A percentile compares a stretch with the other conserved stretches of the same genome.
Evolutionary conservation across 2,329 filamentous ascomycete genomes (phyloP).

Genomic region (Basipetospora sp.): DNA sequence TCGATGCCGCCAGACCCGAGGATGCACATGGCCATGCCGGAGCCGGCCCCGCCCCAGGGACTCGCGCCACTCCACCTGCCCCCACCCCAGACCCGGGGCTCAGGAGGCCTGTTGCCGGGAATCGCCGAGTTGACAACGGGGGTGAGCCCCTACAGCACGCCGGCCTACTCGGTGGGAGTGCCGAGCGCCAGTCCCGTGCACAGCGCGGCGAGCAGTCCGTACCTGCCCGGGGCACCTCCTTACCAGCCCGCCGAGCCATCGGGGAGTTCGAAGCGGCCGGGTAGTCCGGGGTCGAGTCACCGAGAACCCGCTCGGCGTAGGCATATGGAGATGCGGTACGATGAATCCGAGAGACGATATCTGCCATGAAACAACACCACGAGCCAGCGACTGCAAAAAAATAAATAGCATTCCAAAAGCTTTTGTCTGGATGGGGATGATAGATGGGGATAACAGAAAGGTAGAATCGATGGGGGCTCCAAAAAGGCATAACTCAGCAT

Average conservation of each 20-base stretch:
- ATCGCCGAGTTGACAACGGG: constrained; percentile 51
- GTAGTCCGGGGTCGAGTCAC: constrained; percentile 30
- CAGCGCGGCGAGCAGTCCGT: constrained; percentile 27
- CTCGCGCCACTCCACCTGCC: constrained; percentile 8
- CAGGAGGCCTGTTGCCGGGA: constrained; percentile 40
- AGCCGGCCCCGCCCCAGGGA: constrained; percentile 5
- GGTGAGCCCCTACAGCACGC: constrained; percentile 45
- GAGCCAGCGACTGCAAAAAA: no score
- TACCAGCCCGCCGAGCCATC: constrained; percentile 2
- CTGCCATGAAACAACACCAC: no score
- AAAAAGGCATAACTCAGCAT: no score
- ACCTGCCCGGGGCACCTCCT: background rate
- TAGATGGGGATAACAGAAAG: no score
- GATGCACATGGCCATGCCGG: constrained; percentile 11
- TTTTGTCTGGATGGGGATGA: no score
- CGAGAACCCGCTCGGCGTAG: constrained; percentile 24
- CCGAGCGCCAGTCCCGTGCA: constrained; percentile 23
- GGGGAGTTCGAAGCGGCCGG: constrained; percentile 33
- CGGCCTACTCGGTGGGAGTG: constrained; percentile 33
- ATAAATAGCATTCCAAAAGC: no score
- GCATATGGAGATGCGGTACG: constrained; percentile 5
- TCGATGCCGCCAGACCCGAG: constrained; percentile 16
- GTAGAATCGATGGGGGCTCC: no score
- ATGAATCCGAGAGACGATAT: background rate
- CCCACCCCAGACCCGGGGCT: constrained; percentile 20